Evolutionary conservation across 2,329 filamentous ascomycete species (phyloP).

Genomic region (Thermoascus crustaceus): DNA sequence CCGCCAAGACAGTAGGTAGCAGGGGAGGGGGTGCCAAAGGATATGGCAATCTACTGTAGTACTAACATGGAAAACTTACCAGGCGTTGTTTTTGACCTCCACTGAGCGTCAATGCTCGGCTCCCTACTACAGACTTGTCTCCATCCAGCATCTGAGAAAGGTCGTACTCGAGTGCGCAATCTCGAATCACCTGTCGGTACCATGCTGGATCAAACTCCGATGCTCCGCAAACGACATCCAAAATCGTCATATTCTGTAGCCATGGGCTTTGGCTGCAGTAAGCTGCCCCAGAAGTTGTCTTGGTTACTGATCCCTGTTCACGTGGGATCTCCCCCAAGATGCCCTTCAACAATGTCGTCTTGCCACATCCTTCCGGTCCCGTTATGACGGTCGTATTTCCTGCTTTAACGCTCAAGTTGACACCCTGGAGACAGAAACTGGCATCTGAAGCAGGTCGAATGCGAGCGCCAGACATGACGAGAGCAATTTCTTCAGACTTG

Average conservation of each 20-base stretch:
- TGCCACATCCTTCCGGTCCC: slow-evolving; percentile 5
- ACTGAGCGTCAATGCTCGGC: slow-evolving; percentile 37
- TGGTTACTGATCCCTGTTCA: slow-evolving; percentile 10
- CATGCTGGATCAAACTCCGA: slow-evolving; percentile 2
- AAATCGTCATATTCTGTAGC: slow-evolving; percentile 14
- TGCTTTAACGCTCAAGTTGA: slow-evolving; percentile 1
- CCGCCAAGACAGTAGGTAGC: too few relatives aligned
- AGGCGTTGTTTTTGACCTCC: slow-evolving; percentile 32
- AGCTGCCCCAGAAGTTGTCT: slow-evolving; percentile 7
- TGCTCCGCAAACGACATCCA: slow-evolving; percentile 5
- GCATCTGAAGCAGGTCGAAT: slow-evolving; percentile 2
- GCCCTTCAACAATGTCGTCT: slow-evolving; percentile 5
- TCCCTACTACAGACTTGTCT: slow-evolving; percentile 35
- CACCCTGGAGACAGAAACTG: slow-evolving; percentile 3
- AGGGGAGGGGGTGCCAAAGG: too few relatives aligned
- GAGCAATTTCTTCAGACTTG: background rate
- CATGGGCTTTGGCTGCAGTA: slow-evolving; percentile 15
- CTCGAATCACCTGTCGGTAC: slow-evolving; percentile 4
- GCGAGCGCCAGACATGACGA: background rate
- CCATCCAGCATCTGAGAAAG: slow-evolving; percentile 22
- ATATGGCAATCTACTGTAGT: too few relatives aligned
- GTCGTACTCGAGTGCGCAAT: slow-evolving; percentile 5
- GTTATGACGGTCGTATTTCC: background rate
- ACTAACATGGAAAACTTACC: slow-evolving; percentile 5
- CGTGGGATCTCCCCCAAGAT: slow-evolving; percentile 9